Percentiles rank a stretch among this genome's conserved stretches.
Evolutionary conservation across 2,329 filamentous ascomycete genomes (phyloP).

Genomic region (Phaeosphaeriaceae sp.): DNA sequence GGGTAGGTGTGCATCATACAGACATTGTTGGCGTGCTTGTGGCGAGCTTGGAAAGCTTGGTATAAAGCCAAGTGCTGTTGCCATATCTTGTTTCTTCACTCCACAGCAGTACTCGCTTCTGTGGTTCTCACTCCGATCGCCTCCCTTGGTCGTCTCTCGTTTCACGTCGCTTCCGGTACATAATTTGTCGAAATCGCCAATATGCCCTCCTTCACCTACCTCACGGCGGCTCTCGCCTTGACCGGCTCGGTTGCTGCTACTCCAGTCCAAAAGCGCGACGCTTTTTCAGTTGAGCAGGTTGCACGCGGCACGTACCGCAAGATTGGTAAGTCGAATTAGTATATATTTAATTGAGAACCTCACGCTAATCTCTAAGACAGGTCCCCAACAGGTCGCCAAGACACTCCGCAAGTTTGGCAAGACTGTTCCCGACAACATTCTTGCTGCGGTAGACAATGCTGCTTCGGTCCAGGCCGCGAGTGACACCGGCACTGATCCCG

Average conservation of each 20-base stretch:
- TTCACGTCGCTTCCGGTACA: constrained; percentile 2
- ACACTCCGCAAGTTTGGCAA: constrained; percentile 50
- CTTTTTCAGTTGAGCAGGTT: constrained; percentile 43
- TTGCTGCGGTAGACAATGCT: constrained; percentile 41
- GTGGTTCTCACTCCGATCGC: constrained; percentile 2
- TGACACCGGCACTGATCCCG: constrained; percentile 46
- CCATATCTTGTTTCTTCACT: constrained; percentile 26
- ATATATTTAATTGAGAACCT: background rate
- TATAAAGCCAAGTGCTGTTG: constrained; percentile 36
- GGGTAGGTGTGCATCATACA: constrained; percentile 16
- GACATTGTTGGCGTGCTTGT: constrained; percentile 14
- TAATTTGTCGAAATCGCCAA: constrained; percentile 9
- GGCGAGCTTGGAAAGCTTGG: constrained; percentile 17
- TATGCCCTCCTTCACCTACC: constrained; percentile 43
- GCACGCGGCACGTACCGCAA: constrained; percentile 38
- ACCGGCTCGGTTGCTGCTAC: constrained; percentile 31
- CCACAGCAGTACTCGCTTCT: constrained; percentile 16
- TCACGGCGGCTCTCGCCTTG: constrained; percentile 43
- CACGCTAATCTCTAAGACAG: background rate
- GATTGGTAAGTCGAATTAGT: constrained; percentile 26
- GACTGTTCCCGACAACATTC: constrained; percentile 33
- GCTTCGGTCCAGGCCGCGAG: constrained; percentile 17
- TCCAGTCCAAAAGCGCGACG: constrained; percentile 37
- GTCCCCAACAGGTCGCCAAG: constrained; percentile 48
- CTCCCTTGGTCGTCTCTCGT: constrained; percentile 17